Evolutionary conservation across 1,284 basidiomycete genomes (phyloP).

Genomic region (Peniophora sp.): DNA sequence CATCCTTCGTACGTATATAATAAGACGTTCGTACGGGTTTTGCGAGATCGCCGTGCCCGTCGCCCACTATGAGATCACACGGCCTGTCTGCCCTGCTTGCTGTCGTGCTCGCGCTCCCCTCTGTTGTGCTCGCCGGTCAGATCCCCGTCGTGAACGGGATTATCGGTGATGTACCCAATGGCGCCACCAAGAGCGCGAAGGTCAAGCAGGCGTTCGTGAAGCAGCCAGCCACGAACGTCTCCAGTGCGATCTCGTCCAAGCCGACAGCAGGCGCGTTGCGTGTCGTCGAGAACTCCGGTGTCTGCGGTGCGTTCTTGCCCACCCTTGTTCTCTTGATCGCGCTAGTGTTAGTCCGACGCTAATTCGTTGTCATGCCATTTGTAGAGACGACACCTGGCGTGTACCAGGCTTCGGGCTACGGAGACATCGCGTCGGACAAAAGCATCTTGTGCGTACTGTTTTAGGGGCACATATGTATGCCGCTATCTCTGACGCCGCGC

Average conservation of each 20-base stretch:
- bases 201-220: neutral
- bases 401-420: constrained; percentile 54
- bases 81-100: constrained; percentile 7
- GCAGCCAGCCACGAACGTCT: neutral
- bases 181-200: neutral
- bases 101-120: constrained; percentile 9
- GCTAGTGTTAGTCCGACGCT: neutral
- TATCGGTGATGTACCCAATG: constrained; percentile 31
- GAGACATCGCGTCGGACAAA: constrained; percentile 41
- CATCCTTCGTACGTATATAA: no score
- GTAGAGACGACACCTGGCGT: constrained; percentile 49
- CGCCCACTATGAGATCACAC: constrained; percentile 3
- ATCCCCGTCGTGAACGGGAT: constrained; percentile 39
- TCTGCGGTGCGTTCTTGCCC: constrained; percentile 40
- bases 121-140: constrained; percentile 21
- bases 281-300: constrained; percentile 43
- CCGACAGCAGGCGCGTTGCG: constrained; percentile 41
- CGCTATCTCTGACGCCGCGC: constrained; percentile 1
- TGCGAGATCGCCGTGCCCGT: no score
- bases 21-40: no score
- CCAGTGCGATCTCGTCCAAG: neutral
- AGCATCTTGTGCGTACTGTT: constrained; percentile 41
- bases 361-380: constrained; percentile 5
- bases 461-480: constrained; percentile 6
- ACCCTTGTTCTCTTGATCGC: neutral